Percentiles rank a stretch among this genome's conserved stretches.
Evolutionary conservation across 2,329 filamentous ascomycete species (phyloP).

Genomic region (Neofusicoccum parvum): DNA sequence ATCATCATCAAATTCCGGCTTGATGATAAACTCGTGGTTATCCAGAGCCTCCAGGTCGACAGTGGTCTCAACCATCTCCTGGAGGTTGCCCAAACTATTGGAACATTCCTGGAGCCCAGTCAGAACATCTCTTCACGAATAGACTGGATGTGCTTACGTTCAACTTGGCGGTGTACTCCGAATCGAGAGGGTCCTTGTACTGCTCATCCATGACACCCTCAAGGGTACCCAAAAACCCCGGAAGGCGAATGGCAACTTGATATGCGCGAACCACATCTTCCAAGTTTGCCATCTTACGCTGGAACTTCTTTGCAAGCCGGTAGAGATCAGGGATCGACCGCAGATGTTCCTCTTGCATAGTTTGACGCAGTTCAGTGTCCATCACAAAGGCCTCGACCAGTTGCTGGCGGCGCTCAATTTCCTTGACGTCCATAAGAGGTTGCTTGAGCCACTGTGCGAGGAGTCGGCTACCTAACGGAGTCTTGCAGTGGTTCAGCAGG

Average conservation of each 20-base stretch:
- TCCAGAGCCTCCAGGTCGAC: constrained; percentile 94
- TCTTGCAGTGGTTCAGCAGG: constrained; percentile 96
- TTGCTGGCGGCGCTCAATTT: constrained; percentile 90
- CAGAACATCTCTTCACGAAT: background rate
- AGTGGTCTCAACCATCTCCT: constrained; percentile 98
- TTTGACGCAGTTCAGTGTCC: constrained; percentile 91
- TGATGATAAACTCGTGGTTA: constrained; percentile 98
- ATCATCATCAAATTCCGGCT: constrained; percentile 92
- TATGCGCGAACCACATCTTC: constrained; percentile 96
- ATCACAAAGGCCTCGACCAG: constrained; percentile 92
- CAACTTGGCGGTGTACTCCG: constrained; percentile 83
- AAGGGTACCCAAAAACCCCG: constrained; percentile 84
- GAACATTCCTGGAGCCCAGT: constrained; percentile 57
- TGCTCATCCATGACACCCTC: constrained; percentile 95
- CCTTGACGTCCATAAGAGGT: constrained; percentile 84
- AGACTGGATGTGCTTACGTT: constrained; percentile 39
- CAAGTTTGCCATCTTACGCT: constrained; percentile 84
- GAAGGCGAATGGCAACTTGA: constrained; percentile 88
- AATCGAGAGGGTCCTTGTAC: constrained; percentile 84
- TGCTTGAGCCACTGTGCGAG: constrained; percentile 98
- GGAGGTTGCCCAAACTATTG: constrained; percentile 78
- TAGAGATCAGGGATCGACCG: constrained; percentile 93
- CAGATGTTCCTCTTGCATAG: constrained; percentile 94
- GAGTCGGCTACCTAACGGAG: constrained; percentile 84
- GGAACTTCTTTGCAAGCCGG: constrained; percentile 90